Conservation (phyloP, 257 asterid species). For the Leptodermis oblonga region DNA sequence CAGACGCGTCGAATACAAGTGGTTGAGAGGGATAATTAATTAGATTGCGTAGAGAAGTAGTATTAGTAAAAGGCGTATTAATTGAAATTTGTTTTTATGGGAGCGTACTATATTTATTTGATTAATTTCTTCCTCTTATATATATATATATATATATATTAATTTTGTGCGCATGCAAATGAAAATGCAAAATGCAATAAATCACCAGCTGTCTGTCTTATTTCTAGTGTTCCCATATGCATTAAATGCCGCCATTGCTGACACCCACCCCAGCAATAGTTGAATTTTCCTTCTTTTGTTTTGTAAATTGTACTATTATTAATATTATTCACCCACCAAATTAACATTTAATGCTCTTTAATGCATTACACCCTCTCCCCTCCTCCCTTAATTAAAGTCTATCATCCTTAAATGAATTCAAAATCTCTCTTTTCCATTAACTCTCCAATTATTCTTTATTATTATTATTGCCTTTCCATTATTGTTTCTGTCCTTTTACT, state of each 20-base stretch:
- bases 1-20: too few relatives aligned
- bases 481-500: too few relatives aligned
- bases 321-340: slow-evolving; percentile 14
- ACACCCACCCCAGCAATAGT: neutral
- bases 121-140: neutral
- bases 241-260: slow-evolving; percentile 48
- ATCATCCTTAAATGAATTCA: slow-evolving; percentile 10
- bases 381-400: neutral
- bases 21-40: too few relatives aligned
- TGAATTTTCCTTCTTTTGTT: slow-evolving; percentile 1
- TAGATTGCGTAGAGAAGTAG: neutral
- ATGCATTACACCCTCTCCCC: slow-evolving; percentile 8
- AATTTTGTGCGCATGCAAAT: too few relatives aligned
- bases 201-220: slow-evolving; percentile 72
- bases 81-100: too few relatives aligned
- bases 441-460: slow-evolving; percentile 1
- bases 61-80: neutral
- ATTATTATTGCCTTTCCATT: neutral
- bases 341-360: slow-evolving; percentile 9
- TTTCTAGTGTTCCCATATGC: slow-evolving; percentile 41
- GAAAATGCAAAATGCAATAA: slow-evolving; percentile 33
- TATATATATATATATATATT: neutral
- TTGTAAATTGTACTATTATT: too few relatives aligned
- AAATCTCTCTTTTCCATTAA: neutral
- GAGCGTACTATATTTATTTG: neutral